A percentile compares a stretch with the other conserved stretches of the same genome.
Conservation (phyloP, 306 rosid species). For the Dryas alaskensis region DNA sequence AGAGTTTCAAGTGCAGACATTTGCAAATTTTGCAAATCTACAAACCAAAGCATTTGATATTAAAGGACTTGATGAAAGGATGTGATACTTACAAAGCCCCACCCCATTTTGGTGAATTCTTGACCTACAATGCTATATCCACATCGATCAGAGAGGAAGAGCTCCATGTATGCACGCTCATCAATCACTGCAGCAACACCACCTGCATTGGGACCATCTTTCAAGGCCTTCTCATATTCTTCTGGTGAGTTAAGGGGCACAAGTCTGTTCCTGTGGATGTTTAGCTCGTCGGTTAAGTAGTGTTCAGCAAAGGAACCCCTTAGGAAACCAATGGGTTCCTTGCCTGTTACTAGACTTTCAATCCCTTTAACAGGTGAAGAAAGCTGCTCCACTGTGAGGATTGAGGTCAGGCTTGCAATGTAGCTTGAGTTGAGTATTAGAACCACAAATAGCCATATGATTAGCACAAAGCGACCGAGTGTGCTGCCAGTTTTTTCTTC, state of each 20-base stretch:
- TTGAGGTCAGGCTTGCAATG: slow-evolving; percentile 38
- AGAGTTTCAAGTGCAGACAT: too few species aligned
- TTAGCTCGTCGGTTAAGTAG: slow-evolving; percentile 51
- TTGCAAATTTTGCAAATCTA: too few species aligned
- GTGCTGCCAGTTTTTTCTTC: slow-evolving; percentile 29
- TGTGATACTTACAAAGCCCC: slow-evolving; percentile 70
- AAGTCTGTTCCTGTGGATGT: slow-evolving; percentile 52
- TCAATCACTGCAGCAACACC: slow-evolving; percentile 69
- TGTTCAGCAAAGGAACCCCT: slow-evolving; percentile 44
- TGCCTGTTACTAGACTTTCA: slow-evolving; percentile 43
- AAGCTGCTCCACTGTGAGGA: slow-evolving; percentile 57
- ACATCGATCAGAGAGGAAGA: slow-evolving; percentile 65
- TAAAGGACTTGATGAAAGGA: not conserved
- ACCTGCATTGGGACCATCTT: slow-evolving; percentile 48
- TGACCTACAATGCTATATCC: slow-evolving; percentile 53
- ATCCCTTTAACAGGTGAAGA: slow-evolving; percentile 67
- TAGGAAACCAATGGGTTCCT: slow-evolving; percentile 54
- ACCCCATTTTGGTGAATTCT: slow-evolving; percentile 72
- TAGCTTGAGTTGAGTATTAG: slow-evolving; percentile 32
- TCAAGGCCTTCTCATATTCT: slow-evolving; percentile 47
- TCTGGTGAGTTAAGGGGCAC: slow-evolving; percentile 52
- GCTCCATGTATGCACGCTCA: slow-evolving; percentile 64
- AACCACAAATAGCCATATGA: slow-evolving; percentile 36
- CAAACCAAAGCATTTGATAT: too few species aligned
- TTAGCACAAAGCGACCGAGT: slow-evolving; percentile 26